Percentiles rank a stretch among this genome's conserved stretches.
Evolutionary conservation across 2,329 filamentous ascomycete genomes (phyloP).

Genomic region (Penicillium capsulatum): DNA sequence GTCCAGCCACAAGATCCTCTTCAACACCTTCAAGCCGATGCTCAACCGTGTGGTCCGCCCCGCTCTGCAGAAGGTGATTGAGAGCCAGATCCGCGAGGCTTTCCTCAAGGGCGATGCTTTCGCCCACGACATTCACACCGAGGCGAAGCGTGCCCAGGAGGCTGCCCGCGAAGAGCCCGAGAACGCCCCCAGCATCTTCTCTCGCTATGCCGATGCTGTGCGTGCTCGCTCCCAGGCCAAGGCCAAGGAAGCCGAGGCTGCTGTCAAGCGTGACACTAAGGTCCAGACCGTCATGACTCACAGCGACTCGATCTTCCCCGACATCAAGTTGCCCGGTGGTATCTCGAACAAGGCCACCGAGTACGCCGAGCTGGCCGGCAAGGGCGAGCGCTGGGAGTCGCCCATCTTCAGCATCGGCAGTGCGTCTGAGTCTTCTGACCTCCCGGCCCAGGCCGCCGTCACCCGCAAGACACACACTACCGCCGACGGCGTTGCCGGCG

Average conservation of each 20-base stretch:
- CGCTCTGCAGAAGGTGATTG: constrained; percentile 77
- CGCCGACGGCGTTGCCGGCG: constrained; percentile 21
- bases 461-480: constrained; percentile 57
- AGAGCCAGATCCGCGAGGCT: constrained; percentile 82
- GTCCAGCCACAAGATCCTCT: constrained; percentile 91
- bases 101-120: constrained; percentile 70
- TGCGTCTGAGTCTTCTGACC: constrained; percentile 66
- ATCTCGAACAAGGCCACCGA: constrained; percentile 92
- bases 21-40: constrained; percentile 79
- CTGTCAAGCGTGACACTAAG: constrained; percentile 59
- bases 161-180: constrained; percentile 66
- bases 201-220: constrained; percentile 71
- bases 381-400: constrained; percentile 92
- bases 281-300: constrained; percentile 81
- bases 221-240: constrained; percentile 70
- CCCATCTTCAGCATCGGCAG: constrained; percentile 85
- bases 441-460: constrained; percentile 57
- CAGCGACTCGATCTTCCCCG: constrained; percentile 87
- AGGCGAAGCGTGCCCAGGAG: constrained; percentile 68
- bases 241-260: constrained; percentile 69
- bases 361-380: constrained; percentile 79
- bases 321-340: constrained; percentile 78
- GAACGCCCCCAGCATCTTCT: constrained; percentile 76
- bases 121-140: constrained; percentile 72
- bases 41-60: constrained; percentile 80